Evolutionary conservation across 306 rosid species (phyloP), one percentile per base, ranked within the genome.

Genomic region (Neltuma alba): DNA sequence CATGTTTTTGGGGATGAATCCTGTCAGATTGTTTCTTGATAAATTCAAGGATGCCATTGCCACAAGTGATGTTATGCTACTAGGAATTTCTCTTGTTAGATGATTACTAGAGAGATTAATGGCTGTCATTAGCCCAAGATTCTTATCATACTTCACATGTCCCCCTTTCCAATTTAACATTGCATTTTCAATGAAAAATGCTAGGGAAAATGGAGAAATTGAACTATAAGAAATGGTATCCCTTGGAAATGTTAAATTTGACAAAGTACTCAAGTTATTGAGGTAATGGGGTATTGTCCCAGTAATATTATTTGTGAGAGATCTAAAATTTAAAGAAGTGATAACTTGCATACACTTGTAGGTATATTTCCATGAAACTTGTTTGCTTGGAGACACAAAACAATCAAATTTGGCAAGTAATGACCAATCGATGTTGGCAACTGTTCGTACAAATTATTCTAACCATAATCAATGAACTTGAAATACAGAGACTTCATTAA

Each of bases 191-290:
- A 48, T 18, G 9, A 48, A 48, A 15, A 0, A 0, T 6, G 2
- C 9, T 11, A 9, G 0, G 1, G 2, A 4, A 18, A 0, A 0
- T 7, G 1, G 2, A 4, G 9, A 0, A 47, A 15, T 0, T 3
- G 1, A 4, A 1, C 0, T 0, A 47, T 47, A 47, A 16, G 0
- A 16, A 47, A 47, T 47, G 8, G 2, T 47, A 12, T 15, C 1
- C 54, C 54, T 47, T 47, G n/a, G 54, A 47, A 47, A 47, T 47
- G 54, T 47, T 47, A 13, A 4, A 47, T 47, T 5, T 47, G 54
- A 47, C 21, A 47, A 4, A 0, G 2, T 21, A 18, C 7, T 47
- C 9, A 47, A 47, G 54, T 47, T 47, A 47, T 47, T 47, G 23
- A 47, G 8, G 21, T 21, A 47, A 15, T 47, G 54, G 21, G 23